Evolutionary conservation across 1,284 basidiomycete genomes (phyloP).

Genomic region (Cutaneotrichosporon dermatis): DNA sequence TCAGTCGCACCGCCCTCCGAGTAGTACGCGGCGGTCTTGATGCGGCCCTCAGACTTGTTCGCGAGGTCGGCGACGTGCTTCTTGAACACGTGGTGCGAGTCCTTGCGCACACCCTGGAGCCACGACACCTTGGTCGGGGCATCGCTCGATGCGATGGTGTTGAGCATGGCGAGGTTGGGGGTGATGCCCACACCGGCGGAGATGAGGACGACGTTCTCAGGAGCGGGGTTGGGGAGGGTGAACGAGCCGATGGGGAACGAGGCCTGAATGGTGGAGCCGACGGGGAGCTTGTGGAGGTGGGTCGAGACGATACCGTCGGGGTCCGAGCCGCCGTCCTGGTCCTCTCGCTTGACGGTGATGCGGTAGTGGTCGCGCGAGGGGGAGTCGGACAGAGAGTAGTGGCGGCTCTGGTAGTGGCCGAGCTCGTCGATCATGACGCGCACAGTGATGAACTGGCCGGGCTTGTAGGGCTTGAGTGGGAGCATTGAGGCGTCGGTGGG

Average conservation of each 20-base stretch:
- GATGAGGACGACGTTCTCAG: slow-evolving; percentile 34
- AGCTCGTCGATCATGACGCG: slow-evolving; percentile 18
- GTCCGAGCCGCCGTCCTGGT: slow-evolving; percentile 17
- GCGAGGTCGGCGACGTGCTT: slow-evolving; percentile 17
- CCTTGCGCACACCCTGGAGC: slow-evolving; percentile 17
- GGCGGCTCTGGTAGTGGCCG: slow-evolving; percentile 21
- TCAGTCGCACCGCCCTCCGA: slow-evolving; percentile 7
- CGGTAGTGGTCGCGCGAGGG: slow-evolving; percentile 27
- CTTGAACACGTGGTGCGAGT: slow-evolving; percentile 18
- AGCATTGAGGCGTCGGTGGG: slow-evolving; percentile 27
- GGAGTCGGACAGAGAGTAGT: slow-evolving; percentile 36
- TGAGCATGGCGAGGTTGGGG: slow-evolving; percentile 37
- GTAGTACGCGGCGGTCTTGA: slow-evolving; percentile 25
- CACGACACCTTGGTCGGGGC: slow-evolving; percentile 19
- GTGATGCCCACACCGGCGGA: slow-evolving; percentile 41
- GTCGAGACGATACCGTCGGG: slow-evolving; percentile 17
- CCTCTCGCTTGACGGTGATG: slow-evolving; percentile 36
- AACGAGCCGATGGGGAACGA: slow-evolving; percentile 36
- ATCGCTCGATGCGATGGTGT: slow-evolving; percentile 15
- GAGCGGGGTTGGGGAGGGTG: slow-evolving; percentile 22
- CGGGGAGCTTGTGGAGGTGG: slow-evolving; percentile 28
- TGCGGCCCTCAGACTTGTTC: slow-evolving; percentile 17
- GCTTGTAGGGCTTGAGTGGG: slow-evolving; percentile 25
- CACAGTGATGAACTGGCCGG: slow-evolving; percentile 40
- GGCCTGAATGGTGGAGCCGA: slow-evolving; percentile 27